These are phyloP conservation scores for Naganishia vaughanmartiniae DNA, from an alignment of 768 basidiomycete species.

Conservation along the genomic window DNA sequence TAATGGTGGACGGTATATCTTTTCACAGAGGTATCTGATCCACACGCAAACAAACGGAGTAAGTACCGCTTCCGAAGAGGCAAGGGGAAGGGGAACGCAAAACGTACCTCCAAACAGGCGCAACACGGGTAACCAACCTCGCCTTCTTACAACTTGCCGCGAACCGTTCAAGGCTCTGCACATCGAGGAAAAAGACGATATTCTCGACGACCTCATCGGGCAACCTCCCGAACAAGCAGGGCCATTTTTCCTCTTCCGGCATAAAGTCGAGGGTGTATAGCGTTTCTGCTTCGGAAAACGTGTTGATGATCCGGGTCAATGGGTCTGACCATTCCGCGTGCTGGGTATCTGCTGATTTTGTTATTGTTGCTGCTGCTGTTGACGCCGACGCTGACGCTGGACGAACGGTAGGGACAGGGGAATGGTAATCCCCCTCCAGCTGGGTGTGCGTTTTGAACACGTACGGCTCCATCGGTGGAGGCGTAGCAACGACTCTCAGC, in stretches of 20 bases:
- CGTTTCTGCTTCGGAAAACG: background rate
- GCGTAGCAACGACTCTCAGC: conserved; percentile 13
- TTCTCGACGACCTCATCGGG: conserved; percentile 74
- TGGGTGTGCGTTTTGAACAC: conserved; percentile 45
- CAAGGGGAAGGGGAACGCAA: background rate
- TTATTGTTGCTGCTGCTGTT: background rate
- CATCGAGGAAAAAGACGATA: conserved; percentile 67
- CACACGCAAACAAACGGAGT: background rate
- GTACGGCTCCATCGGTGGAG: conserved; percentile 29
- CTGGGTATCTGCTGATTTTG: too few relatives aligned
- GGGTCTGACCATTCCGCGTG: conserved; percentile 22
- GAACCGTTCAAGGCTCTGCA: conserved; percentile 71
- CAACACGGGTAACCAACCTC: conserved; percentile 67
- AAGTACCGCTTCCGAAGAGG: background rate
- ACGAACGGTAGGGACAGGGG: background rate
- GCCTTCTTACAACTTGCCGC: conserved; percentile 71
- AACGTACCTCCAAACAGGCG: conserved; percentile 69
- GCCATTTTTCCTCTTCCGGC: conserved; percentile 66
- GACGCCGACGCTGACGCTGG: too few relatives aligned
- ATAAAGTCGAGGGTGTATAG: conserved; percentile 56
- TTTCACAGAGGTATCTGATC: conserved; percentile 62
- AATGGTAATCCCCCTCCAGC: conserved; percentile 43
- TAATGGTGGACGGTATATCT: conserved; percentile 73
- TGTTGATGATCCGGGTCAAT: conserved; percentile 17
- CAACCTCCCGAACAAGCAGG: conserved; percentile 60